Evolutionary conservation across 345 rosid genomes (phyloP).

Genomic region (Lepidium sativum): DNA sequence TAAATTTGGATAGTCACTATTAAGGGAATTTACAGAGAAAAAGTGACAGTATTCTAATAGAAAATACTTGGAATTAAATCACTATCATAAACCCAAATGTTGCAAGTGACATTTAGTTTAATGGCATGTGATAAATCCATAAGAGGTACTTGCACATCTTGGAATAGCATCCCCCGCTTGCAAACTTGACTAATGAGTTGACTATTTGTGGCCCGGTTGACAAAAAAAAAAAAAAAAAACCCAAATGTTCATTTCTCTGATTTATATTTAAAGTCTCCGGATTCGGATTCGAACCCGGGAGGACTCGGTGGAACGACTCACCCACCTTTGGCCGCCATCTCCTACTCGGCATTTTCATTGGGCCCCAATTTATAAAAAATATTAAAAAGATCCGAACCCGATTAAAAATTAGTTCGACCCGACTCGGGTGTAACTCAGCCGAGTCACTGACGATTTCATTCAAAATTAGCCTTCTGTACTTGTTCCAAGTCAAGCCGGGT

Average conservation of each 20-base stretch:
- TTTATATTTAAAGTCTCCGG: conserved; percentile 11
- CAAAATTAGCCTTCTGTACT: background rate
- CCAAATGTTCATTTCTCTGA: conserved; percentile 6
- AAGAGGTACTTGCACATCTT: too few species aligned
- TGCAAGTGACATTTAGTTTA: too few species aligned
- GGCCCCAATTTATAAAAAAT: background rate
- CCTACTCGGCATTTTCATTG: conserved; percentile 26
- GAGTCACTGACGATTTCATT: background rate
- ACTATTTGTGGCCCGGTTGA: too few species aligned
- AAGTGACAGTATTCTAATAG: conserved; percentile 3
- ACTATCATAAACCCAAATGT: background rate
- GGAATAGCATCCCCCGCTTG: too few species aligned
- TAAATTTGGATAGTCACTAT: background rate
- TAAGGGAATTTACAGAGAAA: background rate
- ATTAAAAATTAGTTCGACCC: conserved; percentile 12
- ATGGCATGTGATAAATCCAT: too few species aligned
- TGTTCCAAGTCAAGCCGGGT: too few species aligned
- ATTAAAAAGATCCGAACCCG: conserved; percentile 6
- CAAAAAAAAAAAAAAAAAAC: too few species aligned
- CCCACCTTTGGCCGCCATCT: conserved; percentile 51
- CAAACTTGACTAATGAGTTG: too few species aligned
- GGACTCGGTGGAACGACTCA: conserved; percentile 58
- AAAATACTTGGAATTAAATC: background rate
- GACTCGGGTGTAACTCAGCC: too few species aligned
- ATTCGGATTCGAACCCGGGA: conserved; percentile 51